phyloP scores from a whole-genome alignment of 805 yeast genomes.

The Lachancea waltii region DNA sequence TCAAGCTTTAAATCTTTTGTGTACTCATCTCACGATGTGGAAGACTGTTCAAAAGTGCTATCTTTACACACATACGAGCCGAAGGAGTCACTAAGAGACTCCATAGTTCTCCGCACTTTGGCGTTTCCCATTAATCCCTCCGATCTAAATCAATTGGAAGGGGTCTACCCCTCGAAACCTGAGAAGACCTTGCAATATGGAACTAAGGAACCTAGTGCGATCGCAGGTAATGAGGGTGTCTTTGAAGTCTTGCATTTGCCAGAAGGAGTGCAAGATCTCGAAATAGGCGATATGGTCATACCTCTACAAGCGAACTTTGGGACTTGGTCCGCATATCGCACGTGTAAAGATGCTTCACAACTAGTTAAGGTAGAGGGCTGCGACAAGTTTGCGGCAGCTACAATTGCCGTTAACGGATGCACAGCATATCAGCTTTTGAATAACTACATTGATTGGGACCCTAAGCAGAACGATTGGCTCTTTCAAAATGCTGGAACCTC shows the following conservation, averaged over 20 bases:
- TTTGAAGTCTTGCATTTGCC: constrained; percentile 80
- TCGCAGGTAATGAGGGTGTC: constrained; percentile 92
- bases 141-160: constrained; percentile 78
- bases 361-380: constrained; percentile 47
- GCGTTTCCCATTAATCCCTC: constrained; percentile 90
- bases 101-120: constrained; percentile 54
- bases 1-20: constrained; percentile 26
- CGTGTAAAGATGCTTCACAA: constrained; percentile 45
- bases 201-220: constrained; percentile 61
- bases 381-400: constrained; percentile 69
- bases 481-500: constrained; percentile 96
- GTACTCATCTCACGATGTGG: constrained; percentile 27
- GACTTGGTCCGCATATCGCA: constrained; percentile 82
- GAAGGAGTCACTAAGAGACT: constrained; percentile 18
- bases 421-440: constrained; percentile 88
- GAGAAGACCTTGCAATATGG: constrained; percentile 45
- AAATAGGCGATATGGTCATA: constrained; percentile 80
- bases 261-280: constrained; percentile 38
- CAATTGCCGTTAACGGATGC: constrained; percentile 85
- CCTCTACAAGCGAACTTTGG: constrained; percentile 78
- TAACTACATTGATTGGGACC: constrained; percentile 40
- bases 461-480: constrained; percentile 60
- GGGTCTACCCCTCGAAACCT: constrained; percentile 79
- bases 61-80: constrained; percentile 26
- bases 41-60: constrained; percentile 26